These are phyloP conservation scores for Isoetes taiwanensis DNA, from an alignment of 75 land plant genomes.

Conservation along the genomic window DNA sequence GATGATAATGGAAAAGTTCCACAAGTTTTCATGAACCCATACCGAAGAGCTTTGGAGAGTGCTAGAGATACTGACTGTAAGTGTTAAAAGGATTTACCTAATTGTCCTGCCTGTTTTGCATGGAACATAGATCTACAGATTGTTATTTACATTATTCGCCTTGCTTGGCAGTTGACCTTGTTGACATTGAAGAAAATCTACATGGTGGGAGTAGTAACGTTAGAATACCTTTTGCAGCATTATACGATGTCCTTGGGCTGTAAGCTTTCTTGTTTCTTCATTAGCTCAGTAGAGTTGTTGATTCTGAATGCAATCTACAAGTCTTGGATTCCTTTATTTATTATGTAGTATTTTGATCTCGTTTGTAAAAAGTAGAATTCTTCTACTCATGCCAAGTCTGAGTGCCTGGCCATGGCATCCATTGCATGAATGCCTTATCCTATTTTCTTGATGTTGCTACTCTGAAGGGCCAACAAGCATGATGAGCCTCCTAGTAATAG, in stretches of 20 bases:
- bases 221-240: slow-evolving; percentile 67
- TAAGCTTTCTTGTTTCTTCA: slow-evolving; percentile 17
- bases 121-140: neutral
- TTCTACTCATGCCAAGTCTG: too few relatives aligned
- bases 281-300: too few relatives aligned
- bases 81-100: neutral
- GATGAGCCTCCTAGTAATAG: too few relatives aligned
- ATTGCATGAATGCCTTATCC: too few relatives aligned
- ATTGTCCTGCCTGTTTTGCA: neutral
- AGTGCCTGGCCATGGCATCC: too few relatives aligned
- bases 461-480: too few relatives aligned
- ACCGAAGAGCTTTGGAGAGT: slow-evolving; percentile 48
- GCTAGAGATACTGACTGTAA: slow-evolving; percentile 62
- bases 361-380: too few relatives aligned
- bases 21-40: slow-evolving; percentile 45
- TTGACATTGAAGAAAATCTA: slow-evolving; percentile 62
- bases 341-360: too few relatives aligned
- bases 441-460: too few relatives aligned
- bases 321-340: too few relatives aligned
- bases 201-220: slow-evolving; percentile 37
- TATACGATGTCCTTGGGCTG: slow-evolving; percentile 71
- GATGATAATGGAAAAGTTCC: slow-evolving; percentile 14
- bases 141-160: too few relatives aligned
- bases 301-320: too few relatives aligned
- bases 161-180: slow-evolving; percentile 55